These are phyloP conservation scores for Auxenochlorella pyrenoidosa DNA, from an alignment of 139 green algal genomes.

Conservation along the genomic window DNA sequence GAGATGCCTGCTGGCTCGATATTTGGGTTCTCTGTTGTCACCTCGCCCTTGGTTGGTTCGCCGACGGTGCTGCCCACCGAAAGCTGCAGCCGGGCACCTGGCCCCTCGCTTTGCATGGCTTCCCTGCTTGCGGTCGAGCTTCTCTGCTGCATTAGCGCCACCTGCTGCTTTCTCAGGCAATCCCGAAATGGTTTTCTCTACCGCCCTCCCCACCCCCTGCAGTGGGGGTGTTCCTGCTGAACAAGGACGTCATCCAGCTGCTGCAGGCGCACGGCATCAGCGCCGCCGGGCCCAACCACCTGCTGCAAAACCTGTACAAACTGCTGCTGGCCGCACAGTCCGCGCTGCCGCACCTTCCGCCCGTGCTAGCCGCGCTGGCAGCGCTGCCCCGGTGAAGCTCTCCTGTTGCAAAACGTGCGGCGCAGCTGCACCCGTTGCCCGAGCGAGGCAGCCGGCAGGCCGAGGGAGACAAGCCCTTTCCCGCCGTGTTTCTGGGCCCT, in stretches of 20 bases:
- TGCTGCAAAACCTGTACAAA: slow-evolving; percentile 72
- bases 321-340: slow-evolving; percentile 59
- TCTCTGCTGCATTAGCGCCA: background rate
- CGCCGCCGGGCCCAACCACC: slow-evolving; percentile 60
- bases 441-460: too few relatives aligned
- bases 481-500: too few relatives aligned
- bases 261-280: slow-evolving; percentile 72
- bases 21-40: too few relatives aligned
- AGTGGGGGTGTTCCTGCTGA: slow-evolving; percentile 77
- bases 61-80: too few relatives aligned
- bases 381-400: background rate
- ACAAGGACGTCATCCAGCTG: slow-evolving; percentile 81
- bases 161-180: background rate
- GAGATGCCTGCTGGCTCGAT: background rate
- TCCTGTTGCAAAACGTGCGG: too few relatives aligned
- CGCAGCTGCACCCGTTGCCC: too few relatives aligned
- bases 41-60: too few relatives aligned
- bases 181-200: too few relatives aligned
- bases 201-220: background rate
- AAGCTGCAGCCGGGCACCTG: too few relatives aligned
- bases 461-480: too few relatives aligned
- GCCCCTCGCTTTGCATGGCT: too few relatives aligned
- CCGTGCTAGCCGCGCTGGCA: background rate
- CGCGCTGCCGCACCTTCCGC: slow-evolving; percentile 42
- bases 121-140: too few relatives aligned